phyloP scores from a whole-genome alignment of 2,329 filamentous ascomycete species.

The Trichophyton schoenleinii region DNA sequence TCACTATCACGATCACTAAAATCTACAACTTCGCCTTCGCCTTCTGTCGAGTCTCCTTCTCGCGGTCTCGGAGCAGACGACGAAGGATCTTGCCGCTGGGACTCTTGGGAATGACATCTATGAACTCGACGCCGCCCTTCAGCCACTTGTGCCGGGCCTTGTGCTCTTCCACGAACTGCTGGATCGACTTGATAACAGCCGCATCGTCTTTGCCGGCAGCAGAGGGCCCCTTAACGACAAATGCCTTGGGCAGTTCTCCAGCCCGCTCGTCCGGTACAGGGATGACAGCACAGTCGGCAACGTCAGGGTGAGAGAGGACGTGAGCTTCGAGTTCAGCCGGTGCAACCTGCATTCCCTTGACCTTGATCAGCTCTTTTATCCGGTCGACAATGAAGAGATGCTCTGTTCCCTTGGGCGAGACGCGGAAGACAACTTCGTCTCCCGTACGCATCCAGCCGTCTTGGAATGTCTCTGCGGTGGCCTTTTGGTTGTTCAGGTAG shows the following conservation, averaged over 20 bases:
- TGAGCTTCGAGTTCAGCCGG: slow-evolving; percentile 74
- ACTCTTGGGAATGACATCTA: slow-evolving; percentile 48
- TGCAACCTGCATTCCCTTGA: slow-evolving; percentile 71
- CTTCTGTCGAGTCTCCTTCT: slow-evolving; percentile 54
- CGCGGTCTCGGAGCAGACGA: slow-evolving; percentile 57
- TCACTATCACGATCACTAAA: not conserved
- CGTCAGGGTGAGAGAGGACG: slow-evolving; percentile 58
- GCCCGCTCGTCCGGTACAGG: slow-evolving; percentile 52
- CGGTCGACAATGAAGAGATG: slow-evolving; percentile 79
- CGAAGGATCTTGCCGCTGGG: slow-evolving; percentile 52
- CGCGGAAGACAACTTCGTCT: slow-evolving; percentile 63
- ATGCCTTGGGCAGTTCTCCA: slow-evolving; percentile 52
- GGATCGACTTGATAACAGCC: slow-evolving; percentile 39
- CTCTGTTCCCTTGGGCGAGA: slow-evolving; percentile 54
- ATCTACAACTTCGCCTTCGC: slow-evolving; percentile 54
- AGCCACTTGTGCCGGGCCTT: slow-evolving; percentile 53
- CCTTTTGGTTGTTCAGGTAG: slow-evolving; percentile 76
- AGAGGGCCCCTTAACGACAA: slow-evolving; percentile 46
- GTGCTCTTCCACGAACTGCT: slow-evolving; percentile 47
- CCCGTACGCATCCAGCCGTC: slow-evolving; percentile 76
- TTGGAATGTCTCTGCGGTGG: slow-evolving; percentile 67
- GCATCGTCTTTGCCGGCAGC: slow-evolving; percentile 41
- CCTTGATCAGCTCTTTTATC: slow-evolving; percentile 66
- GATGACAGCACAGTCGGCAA: slow-evolving; percentile 71
- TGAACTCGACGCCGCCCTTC: slow-evolving; percentile 46